Percentiles rank a stretch among this genome's conserved stretches.
Evolutionary conservation across 345 rosid species (phyloP).

Genomic region (Arabidopsis suecica): DNA sequence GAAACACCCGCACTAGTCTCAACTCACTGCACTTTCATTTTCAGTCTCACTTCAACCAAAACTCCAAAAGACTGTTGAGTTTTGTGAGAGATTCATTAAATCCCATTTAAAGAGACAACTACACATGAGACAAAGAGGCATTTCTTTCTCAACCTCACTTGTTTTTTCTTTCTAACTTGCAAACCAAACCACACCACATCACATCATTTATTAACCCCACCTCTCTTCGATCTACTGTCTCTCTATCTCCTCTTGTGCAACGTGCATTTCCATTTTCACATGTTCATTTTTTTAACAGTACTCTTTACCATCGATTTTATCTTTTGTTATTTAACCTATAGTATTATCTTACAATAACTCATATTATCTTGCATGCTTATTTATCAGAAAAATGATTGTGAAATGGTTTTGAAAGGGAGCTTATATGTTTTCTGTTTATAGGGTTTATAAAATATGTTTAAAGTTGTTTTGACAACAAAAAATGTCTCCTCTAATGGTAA

Average conservation of each 20-base stretch:
- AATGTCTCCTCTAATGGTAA: conserved; percentile 3
- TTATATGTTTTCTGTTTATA: conserved; percentile 4
- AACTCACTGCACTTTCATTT: conserved; percentile 63
- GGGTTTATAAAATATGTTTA: neutral
- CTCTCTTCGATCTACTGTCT: conserved; percentile 34
- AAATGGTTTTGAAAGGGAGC: neutral
- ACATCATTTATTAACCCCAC: conserved; percentile 28
- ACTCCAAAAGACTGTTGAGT: conserved; percentile 37
- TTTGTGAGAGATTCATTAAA: conserved; percentile 31
- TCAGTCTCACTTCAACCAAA: conserved; percentile 42
- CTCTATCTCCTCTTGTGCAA: conserved; percentile 14
- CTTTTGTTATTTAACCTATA: neutral
- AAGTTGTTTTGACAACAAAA: neutral
- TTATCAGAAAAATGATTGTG: neutral
- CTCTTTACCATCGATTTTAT: neutral
- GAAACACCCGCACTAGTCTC: conserved; percentile 67
- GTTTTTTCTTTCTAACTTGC: conserved; percentile 45
- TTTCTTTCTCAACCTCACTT: conserved; percentile 41
- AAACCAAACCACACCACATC: conserved; percentile 42
- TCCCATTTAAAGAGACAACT: conserved; percentile 61
- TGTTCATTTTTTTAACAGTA: conserved; percentile 16
- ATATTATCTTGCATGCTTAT: neutral
- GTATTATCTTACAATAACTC: neutral
- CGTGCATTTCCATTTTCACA: conserved; percentile 29
- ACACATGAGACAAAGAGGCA: conserved; percentile 73